Evolutionary conservation across 768 basidiomycete genomes (phyloP), one percentile per base, ranked within the genome.

Genomic region (Auricularia sp.): DNA sequence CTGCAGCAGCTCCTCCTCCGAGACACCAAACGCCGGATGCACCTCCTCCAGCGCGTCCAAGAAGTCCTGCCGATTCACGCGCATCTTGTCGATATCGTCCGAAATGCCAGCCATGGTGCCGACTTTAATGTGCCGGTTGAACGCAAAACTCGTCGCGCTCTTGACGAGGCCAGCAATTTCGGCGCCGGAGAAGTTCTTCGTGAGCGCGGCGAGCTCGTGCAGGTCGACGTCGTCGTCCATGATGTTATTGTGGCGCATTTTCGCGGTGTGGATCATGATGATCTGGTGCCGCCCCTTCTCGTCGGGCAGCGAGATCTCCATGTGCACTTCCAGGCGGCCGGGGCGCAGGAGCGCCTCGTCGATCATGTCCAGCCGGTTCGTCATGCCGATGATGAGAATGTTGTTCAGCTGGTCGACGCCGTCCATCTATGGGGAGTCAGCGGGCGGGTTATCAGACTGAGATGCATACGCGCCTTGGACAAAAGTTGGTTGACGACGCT

Each of bases 341-440:
- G 97, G 95, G 70, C 97, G 94, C 4, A 98, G 83, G 2, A 98
- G 83, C 7, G 96, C 97, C 73, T 99, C 97, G 71, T 99, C 97
- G 70, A 99, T 98, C 95, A 99, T 93, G 80, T 99, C 97, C 54
- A 86, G 77, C 66, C 97, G 88, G 75, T 99, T 98, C 58, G 96
- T 99, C 97, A 99, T 99, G 70, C 97, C 97, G 69, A 99, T 99
- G 70, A 99, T 90, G 70, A 99, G 89, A 67, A 99, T 96, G 76
- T 99, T 99, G 80, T 99, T 98, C 37, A 99, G 80, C 77, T 93
- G 90, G 73, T 99, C 97, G 11, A 99, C 96, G 79, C 97, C 97
- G 69, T 99, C 97, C 94, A 99, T 96, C 94, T 97, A 69, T 16
- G 39, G n/a, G 36, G 14, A 18, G 18, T 34, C 6, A n/a, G 56